Evolutionary conservation across 257 asterid species (phyloP), one percentile per base, ranked within the genome.

Genomic region (Coffea eugenioides): DNA sequence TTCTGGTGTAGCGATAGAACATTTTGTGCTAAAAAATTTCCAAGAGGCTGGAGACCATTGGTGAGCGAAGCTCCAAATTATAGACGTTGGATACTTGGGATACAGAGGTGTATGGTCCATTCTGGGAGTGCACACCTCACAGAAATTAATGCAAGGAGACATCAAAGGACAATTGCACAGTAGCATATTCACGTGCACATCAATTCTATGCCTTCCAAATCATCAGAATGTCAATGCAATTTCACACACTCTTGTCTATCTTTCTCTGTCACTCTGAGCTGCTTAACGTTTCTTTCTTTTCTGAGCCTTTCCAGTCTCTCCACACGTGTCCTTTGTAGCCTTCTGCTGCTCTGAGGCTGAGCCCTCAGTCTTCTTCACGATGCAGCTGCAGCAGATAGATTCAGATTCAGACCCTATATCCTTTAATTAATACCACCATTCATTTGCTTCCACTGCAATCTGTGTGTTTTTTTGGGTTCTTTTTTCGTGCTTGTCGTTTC

Each of bases 101-200:
- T 8, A 2, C 15, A 61, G 12, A n/a, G 31, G 1, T 8, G 34
- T 6, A 61, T 61, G 67, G 67, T 61, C 34, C 67, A 61, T 61
- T 11, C 25, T 59, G 65, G 11, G 65, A 59, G 65, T 61, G 67
- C 67, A 61, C 34, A n/a, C 39, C 68, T 8, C 31, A 23, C 93
- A 82, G 92, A 91, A 89, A 87, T 88, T 84, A 91, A 91, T 88
- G 92, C 86, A 83, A 74, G 78, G 67, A 77, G 83, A 70, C 71
- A 71, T 27, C 34, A 2, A 15, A 69, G 76, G 81, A 78, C 70
- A 57, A 69, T 14, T 20, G 43, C 88, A 84, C 83, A 84, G 91
- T 85, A 81, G 86, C 88, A 85, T 81, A 80, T 89, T 91, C 96
- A 91, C 96, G 96, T 91, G 96, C 92, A 90, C 91, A 78, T 89